phyloP scores from a whole-genome alignment of 768 basidiomycete genomes.

The Postia placenta region DNA sequence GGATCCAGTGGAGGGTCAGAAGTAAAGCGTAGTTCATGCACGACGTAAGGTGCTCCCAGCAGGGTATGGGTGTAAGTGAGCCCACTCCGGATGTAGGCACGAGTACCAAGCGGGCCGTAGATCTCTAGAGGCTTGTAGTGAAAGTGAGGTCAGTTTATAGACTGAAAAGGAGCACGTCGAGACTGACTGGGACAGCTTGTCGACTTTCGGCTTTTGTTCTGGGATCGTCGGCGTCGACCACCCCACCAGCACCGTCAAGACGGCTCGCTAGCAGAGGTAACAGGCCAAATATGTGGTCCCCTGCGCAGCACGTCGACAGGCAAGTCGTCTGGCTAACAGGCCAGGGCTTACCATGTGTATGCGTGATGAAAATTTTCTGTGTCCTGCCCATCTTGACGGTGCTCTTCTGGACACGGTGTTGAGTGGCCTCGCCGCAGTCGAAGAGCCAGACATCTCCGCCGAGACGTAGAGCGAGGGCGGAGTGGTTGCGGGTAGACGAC shows the following conservation, averaged over 20 bases:
- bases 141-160: neutral
- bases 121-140: constrained; percentile 61
- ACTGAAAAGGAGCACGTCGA: neutral
- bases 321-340: neutral
- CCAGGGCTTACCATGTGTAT: constrained; percentile 76
- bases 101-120: constrained; percentile 80
- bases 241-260: constrained; percentile 72
- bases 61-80: constrained; percentile 65
- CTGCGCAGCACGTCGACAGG: constrained; percentile 33
- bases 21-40: constrained; percentile 74
- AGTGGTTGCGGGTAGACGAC: constrained; percentile 74
- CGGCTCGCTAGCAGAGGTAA: constrained; percentile 61
- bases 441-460: constrained; percentile 75
- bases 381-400: constrained; percentile 73
- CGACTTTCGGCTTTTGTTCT: constrained; percentile 24
- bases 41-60: constrained; percentile 62
- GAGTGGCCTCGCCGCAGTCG: constrained; percentile 83
- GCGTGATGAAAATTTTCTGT: constrained; percentile 81
- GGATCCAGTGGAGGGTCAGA: constrained; percentile 53
- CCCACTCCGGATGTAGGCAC: constrained; percentile 69
- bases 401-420: constrained; percentile 70
- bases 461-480: constrained; percentile 61
- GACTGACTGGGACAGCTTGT: constrained; percentile 10
- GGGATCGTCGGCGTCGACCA: constrained; percentile 54
- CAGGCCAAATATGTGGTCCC: constrained; percentile 79